Evolutionary conservation across 495 filamentous ascomycete genomes (phyloP), one percentile per base, ranked within the genome.

Genomic region (Pseudomonodictys pantanalensis): DNA sequence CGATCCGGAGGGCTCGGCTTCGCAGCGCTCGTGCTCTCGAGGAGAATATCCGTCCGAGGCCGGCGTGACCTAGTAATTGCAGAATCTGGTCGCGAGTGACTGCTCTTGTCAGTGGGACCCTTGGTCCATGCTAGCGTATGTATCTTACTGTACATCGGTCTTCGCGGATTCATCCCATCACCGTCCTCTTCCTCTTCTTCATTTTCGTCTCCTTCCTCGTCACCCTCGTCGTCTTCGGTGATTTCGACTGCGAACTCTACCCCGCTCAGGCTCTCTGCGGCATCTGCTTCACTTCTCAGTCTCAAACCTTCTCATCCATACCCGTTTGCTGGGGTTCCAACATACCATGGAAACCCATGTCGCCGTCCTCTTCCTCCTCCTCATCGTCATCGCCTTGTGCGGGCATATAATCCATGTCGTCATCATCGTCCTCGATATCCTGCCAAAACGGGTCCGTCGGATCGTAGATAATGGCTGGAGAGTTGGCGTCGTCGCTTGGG

Each of bases 41-140:
- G 24, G 69, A 64, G 30, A 78, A 71, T 38, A 78, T 62, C 7
- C 67, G 62, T n/a, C 66, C 70, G 2, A 78, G 45, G 9, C 74
- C 72, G n/a, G 65, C 63, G 26, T 74, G 64, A 1, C 72, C 64
- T 9, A 78, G 66, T 20, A 78, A 49, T 63, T 73, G 73, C 38
- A 78, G 41, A 28, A 77, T 71, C 58, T 75, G 71, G 55, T 69
- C 62, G 32, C 66, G 68, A 42, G 74, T 73, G 46, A 75, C 75
- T 71, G 65, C 63, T 58, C 70, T 48, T 25, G 58, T 72, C 64
- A 72, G 66, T 52, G 20, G 18, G 1, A 23, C 32, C 44, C 23
- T 39, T 3, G 22, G 23, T 48, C 24, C 7, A 24, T 3, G 20
- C 3, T 11, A 23, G 1, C 11, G 22, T 24, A 15, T 18, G 23